Conservation (phyloP, 139 green algal species). For the Coccomyxa sp. region DNA sequence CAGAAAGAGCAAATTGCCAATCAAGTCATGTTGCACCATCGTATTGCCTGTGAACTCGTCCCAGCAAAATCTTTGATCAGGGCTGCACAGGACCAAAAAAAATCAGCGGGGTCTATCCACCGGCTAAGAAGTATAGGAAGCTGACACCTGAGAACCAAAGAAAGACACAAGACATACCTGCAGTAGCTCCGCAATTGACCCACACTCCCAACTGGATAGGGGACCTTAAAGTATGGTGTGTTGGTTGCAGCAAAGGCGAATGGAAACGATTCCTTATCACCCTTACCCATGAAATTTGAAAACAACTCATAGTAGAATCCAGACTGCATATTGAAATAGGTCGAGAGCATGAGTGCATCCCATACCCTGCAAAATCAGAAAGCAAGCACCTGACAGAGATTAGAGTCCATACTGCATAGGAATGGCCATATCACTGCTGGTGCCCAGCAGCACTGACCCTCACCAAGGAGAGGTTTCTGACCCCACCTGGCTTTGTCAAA, state of each 20-base stretch:
- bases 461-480: not conserved
- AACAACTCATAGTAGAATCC: constrained; percentile 48
- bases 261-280: constrained; percentile 59
- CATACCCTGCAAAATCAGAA: constrained; percentile 29
- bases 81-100: not conserved
- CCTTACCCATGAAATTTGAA: constrained; percentile 50
- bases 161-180: not conserved
- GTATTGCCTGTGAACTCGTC: constrained; percentile 35
- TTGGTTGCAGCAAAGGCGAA: constrained; percentile 30
- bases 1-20: constrained; percentile 30
- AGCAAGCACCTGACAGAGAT: no score
- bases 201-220: constrained; percentile 7
- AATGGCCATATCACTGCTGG: no score
- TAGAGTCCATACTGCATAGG: constrained; percentile 6
- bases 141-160: not conserved
- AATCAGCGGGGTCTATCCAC: not conserved
- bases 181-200: constrained; percentile 16
- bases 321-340: constrained; percentile 45
- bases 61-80: constrained; percentile 13
- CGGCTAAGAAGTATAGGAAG: not conserved
- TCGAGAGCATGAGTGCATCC: constrained; percentile 35
- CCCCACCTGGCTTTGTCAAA: constrained; percentile 39
- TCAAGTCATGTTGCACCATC: constrained; percentile 32
- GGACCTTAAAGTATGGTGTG: constrained; percentile 16
- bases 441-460: not conserved